Evolutionary conservation across 805 yeast genomes (phyloP).

Genomic region (Wickerhamomyces rabaulensis): DNA sequence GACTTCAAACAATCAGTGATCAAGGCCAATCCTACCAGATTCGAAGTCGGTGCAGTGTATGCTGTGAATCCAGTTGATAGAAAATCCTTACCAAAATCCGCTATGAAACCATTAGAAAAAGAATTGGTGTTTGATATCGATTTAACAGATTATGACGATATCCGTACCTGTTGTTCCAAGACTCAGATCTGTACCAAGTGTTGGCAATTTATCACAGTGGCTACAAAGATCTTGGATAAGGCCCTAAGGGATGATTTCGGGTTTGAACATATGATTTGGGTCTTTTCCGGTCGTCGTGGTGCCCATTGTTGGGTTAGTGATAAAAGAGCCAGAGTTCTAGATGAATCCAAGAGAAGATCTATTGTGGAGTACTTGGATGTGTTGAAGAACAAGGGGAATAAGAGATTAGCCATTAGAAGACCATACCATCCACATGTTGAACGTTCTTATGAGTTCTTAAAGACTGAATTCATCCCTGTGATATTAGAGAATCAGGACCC

Average conservation of each 20-base stretch:
- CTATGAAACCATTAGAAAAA: conserved; percentile 76
- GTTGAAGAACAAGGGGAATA: conserved; percentile 46
- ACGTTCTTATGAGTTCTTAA: conserved; percentile 66
- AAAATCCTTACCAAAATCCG: conserved; percentile 66
- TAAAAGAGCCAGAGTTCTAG: conserved; percentile 65
- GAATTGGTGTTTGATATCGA: conserved; percentile 96
- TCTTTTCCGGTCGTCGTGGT: conserved; percentile 97
- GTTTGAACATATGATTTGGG: conserved; percentile 83
- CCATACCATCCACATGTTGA: conserved; percentile 89
- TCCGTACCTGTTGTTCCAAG: conserved; percentile 88
- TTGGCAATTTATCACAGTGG: conserved; percentile 89
- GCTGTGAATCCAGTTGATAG: conserved; percentile 83
- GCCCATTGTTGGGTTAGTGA: conserved; percentile 99
- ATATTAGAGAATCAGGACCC: conserved; percentile 84
- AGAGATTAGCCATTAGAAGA: conserved; percentile 51
- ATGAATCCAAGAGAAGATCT: conserved; percentile 69
- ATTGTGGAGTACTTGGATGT: conserved; percentile 83
- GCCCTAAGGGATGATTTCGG: conserved; percentile 88
- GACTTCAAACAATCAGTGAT: conserved; percentile 79
- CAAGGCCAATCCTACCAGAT: conserved; percentile 76
- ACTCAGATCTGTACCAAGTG: conserved; percentile 83
- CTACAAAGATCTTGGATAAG: conserved; percentile 65
- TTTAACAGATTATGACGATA: conserved; percentile 92
- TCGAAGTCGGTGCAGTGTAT: conserved; percentile 93
- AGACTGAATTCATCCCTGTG: conserved; percentile 55